These are phyloP conservation scores for Globisporangium carolinianum DNA, from an alignment of 352 stramenopile genomes.

Conservation along the genomic window DNA sequence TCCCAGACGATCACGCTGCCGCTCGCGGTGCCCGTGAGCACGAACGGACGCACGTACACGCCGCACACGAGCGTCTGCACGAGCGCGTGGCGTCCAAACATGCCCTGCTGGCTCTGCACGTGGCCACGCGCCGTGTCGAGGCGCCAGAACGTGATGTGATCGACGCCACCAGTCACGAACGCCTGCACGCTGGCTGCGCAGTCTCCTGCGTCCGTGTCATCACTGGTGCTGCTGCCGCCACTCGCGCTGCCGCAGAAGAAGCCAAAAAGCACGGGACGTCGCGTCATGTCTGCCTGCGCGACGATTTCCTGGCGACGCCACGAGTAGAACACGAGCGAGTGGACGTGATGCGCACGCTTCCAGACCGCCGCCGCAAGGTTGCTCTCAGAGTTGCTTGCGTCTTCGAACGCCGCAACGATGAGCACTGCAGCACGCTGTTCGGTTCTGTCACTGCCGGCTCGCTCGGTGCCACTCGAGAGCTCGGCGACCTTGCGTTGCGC, in stretches of 20 bases:
- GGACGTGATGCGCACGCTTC: constrained; percentile 29
- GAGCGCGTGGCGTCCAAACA: constrained; percentile 61
- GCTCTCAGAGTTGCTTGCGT: constrained; percentile 15
- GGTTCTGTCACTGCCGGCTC: background rate
- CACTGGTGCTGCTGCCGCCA: background rate
- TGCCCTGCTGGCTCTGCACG: constrained; percentile 38
- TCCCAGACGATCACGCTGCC: constrained; percentile 53
- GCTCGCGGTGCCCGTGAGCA: constrained; percentile 45
- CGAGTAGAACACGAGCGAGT: constrained; percentile 38
- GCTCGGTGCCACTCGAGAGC: constrained; percentile 12
- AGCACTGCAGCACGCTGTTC: constrained; percentile 4
- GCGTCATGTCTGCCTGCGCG: constrained; percentile 37
- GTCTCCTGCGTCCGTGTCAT: background rate
- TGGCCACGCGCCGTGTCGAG: constrained; percentile 42
- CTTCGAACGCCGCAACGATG: constrained; percentile 22
- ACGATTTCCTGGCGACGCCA: constrained; percentile 29
- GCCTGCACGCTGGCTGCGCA: background rate
- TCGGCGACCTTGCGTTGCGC: constrained; percentile 24
- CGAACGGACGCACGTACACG: constrained; percentile 30
- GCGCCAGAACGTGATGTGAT: constrained; percentile 64
- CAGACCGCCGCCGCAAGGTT: constrained; percentile 51
- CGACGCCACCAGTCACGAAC: constrained; percentile 64
- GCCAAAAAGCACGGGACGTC: constrained; percentile 47
- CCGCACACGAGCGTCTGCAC: constrained; percentile 42
- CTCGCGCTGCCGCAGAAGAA: constrained; percentile 22